Base-by-base conservation (phyloP, 768 basidiomycete genomes). In the Rhizopogon vinicolor region DNA sequence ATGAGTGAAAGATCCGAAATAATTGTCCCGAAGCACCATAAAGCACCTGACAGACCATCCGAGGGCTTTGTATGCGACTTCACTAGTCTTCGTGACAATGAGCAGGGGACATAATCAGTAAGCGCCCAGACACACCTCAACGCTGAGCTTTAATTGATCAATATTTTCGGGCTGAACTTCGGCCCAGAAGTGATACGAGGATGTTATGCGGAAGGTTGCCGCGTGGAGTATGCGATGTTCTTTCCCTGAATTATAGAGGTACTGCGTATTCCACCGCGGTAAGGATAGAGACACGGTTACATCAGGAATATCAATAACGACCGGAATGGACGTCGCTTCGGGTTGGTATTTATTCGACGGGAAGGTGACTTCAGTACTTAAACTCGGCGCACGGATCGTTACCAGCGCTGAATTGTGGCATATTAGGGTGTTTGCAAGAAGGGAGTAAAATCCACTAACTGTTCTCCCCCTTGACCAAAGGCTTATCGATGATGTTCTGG, bases 401-500 rank as follows among this genome's bases (percentile, higher is more conserved):
- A 97, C 68, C 55, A 97, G 70, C n/a, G 90, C 95, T 95, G 56
- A 50, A 16, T 48, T 39, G 19, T 16, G 18, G 29, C n/a, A 42
- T 48, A 40, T 37, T 40, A 52, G 46, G 35, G 7, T 49, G 14
- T 22, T 49, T 49, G 1, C 5, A n/a, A 25, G 6, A 3, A 16
- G 1, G 9, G 3, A 16, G 41, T 14, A 44, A 35, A 12, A 28
- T 41, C 16, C 39, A 59, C 70, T 53, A 63, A 93, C 93, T 86
- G 67, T 98, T 98, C 62, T 93, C 89, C n/a, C 93, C 88, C 54
- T 72, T 74, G 54, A 85, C 74, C 35, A 86, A 72, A 3, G 94
- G 93, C 58, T 89, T 90, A 74, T 97, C 93, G 49, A 98, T 90
- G 65, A 98, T 92, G 65, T 98, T 98, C 65, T 93, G 93, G 69